Evolutionary conservation across 768 basidiomycete genomes (phyloP).

Genomic region (Sporobolomyces pararoseus): DNA sequence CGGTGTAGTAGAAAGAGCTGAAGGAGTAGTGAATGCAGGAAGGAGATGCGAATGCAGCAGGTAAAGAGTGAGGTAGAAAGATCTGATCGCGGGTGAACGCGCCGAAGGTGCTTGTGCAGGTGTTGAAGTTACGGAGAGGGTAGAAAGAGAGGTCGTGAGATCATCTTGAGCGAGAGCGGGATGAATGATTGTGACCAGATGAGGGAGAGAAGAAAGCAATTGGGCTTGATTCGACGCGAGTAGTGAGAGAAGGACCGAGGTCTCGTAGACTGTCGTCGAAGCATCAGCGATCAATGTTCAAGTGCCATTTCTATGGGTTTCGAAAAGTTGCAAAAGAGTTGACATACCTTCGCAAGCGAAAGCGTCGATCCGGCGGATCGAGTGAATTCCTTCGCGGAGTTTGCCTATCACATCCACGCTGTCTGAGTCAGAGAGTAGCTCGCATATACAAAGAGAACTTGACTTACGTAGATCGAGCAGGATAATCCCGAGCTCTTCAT

Average conservation of each 20-base stretch:
- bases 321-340: too few relatives aligned
- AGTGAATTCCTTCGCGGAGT: slow-evolving; percentile 35
- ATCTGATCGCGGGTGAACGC: not conserved
- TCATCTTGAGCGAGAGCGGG: not conserved
- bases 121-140: not conserved
- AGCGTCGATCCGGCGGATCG: slow-evolving; percentile 20
- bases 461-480: slow-evolving; percentile 36
- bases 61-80: slow-evolving; percentile 22
- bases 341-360: slow-evolving; percentile 33
- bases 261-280: slow-evolving; percentile 25
- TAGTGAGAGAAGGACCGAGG: slow-evolving; percentile 20
- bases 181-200: slow-evolving; percentile 30
- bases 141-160: not conserved
- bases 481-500: slow-evolving; percentile 38
- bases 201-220: slow-evolving; percentile 27
- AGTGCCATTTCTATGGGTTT: too few relatives aligned
- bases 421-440: too few relatives aligned
- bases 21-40: not conserved
- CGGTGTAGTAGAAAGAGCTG: fast-evolving
- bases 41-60: slow-evolving; percentile 27
- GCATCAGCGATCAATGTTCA: too few relatives aligned
- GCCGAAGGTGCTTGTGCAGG: not conserved
- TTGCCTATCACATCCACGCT: slow-evolving; percentile 16
- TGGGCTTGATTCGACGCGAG: slow-evolving; percentile 31
- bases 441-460: too few relatives aligned